Evolutionary conservation across 495 filamentous ascomycete genomes (phyloP).

Genomic region (Aspergillus baeticus): DNA sequence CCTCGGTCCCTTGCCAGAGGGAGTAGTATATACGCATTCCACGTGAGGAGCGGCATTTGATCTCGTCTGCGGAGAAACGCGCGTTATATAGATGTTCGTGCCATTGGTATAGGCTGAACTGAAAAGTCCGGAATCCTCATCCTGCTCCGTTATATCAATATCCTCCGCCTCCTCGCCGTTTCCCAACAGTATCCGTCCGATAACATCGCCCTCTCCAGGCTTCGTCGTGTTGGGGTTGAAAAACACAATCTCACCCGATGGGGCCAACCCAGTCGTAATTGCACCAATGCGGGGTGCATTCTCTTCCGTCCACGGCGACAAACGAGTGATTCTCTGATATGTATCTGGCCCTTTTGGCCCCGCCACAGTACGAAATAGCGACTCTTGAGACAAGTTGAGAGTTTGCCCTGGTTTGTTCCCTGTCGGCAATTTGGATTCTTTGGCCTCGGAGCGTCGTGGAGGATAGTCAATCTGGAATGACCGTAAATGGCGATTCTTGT

Average conservation of each 20-base stretch:
- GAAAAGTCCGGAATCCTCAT: slow-evolving; percentile 52
- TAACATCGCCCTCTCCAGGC: slow-evolving; percentile 56
- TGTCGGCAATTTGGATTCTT: slow-evolving; percentile 5
- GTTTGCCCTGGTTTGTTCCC: slow-evolving; percentile 44
- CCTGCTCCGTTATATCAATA: slow-evolving; percentile 67
- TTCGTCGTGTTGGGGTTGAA: slow-evolving; percentile 61
- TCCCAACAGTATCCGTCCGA: slow-evolving; percentile 63
- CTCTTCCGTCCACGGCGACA: slow-evolving; percentile 60
- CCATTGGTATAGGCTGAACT: slow-evolving; percentile 79
- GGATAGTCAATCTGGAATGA: slow-evolving; percentile 66
- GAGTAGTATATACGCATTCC: slow-evolving; percentile 46
- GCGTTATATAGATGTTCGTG: slow-evolving; percentile 60
- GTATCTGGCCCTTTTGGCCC: slow-evolving; percentile 49
- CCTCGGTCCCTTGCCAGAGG: slow-evolving; percentile 50
- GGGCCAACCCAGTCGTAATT: slow-evolving; percentile 70
- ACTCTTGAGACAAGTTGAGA: slow-evolving; percentile 53
- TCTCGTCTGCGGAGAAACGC: slow-evolving; percentile 34
- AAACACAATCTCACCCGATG: slow-evolving; percentile 72
- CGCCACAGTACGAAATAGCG: slow-evolving; percentile 60
- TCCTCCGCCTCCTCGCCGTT: slow-evolving; percentile 74
- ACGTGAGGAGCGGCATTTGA: slow-evolving; percentile 55
- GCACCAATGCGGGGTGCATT: slow-evolving; percentile 61
- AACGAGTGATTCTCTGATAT: slow-evolving; percentile 75
- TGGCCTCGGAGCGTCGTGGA: slow-evolving; percentile 14
- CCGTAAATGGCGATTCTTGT: slow-evolving; percentile 85